Base-by-base conservation (phyloP, 140 eudicot species). In the Flaveria floridana region DNA sequence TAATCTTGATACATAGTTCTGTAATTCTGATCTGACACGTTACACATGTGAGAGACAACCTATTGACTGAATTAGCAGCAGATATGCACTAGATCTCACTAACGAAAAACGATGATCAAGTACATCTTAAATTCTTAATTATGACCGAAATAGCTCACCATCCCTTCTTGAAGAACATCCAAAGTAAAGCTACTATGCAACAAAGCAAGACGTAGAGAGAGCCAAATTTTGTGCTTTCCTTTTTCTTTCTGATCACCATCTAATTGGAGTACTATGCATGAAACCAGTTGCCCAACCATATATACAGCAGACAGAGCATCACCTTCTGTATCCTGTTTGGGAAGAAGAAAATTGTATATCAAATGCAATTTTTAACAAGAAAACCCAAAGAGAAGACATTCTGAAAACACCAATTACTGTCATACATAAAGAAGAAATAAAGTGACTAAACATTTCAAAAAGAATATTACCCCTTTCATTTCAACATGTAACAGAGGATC, bases 131-230 rank as follows among this genome's bases (percentile, higher is more conserved):
- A 6, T 34, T 34, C 41, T 34, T 5, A 34, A 34, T 6, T 53
- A 73, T 30, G 53, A 21, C 50, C 20, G 21, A 61, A 76, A 78
- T 34, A 59, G 52, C 91, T 71, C 80, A 94, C 99, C 99, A 90
- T 90, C 76, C 99, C 99, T 83, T 94, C 97, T 81, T 94, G 97
- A 84, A 94, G 82, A 68, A 64, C 75, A 71, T 94, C 99, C 84
- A 88, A 73, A 1, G 93, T 71, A 65, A 85, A 86, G 61, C 87
- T 83, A 75, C 89, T 88, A 81, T 90, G 90, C 85, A 94, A 74
- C 84, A 82, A 76, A 65, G 97, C 77, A 39, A 94, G 92, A 30
- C 97, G 90, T 44, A 87, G 37, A 68, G 99, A 94, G 14, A 94
- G 92, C 99, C 99, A 94, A 72, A 94, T 80, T 82, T 84, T 88